Evolutionary conservation across 176 grass and related monocot species (phyloP).

Genomic region (Eragrostis nindensis): DNA sequence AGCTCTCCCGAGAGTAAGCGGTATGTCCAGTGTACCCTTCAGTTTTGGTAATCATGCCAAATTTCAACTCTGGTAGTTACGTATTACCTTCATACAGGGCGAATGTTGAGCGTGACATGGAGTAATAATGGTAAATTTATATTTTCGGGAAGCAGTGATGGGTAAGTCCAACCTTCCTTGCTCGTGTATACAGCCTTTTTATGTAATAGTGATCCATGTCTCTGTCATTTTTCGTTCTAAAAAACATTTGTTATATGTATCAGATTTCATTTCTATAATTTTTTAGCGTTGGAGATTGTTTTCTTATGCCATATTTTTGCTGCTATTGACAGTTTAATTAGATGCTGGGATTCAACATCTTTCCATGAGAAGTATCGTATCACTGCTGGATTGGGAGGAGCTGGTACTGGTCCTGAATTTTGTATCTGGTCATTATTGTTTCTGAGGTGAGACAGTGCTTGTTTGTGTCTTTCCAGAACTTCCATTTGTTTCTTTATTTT

Average conservation of each 20-base stretch:
- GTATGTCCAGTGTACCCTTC: constrained; percentile 54
- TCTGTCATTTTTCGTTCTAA: not conserved
- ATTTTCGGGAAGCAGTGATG: constrained; percentile 91
- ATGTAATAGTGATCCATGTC: not conserved
- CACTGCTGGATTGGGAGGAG: constrained; percentile 82
- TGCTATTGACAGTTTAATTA: constrained; percentile 67
- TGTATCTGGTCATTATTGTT: constrained; percentile 79
- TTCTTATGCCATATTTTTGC: not conserved
- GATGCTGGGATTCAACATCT: constrained; percentile 85
- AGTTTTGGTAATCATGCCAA: constrained; percentile 16
- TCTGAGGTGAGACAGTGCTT: constrained; percentile 58
- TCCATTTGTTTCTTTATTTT: not conserved
- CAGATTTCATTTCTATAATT: not conserved
- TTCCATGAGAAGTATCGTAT: constrained; percentile 92
- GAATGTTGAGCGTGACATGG: constrained; percentile 89
- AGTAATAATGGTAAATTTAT: constrained; percentile 71
- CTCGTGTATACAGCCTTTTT: constrained; percentile 21
- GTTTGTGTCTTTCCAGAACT: constrained; percentile 1
- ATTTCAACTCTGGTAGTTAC: constrained; percentile 32
- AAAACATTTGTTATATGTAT: not conserved
- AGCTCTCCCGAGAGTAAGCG: constrained; percentile 84
- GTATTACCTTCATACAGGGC: constrained; percentile 50
- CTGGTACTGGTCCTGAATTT: constrained; percentile 73
- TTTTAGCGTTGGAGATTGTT: not conserved
- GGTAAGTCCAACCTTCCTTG: constrained; percentile 62